These are phyloP conservation scores for Talaromyces adpressus DNA, from an alignment of 495 filamentous ascomycete genomes.

Conservation along the genomic window DNA sequence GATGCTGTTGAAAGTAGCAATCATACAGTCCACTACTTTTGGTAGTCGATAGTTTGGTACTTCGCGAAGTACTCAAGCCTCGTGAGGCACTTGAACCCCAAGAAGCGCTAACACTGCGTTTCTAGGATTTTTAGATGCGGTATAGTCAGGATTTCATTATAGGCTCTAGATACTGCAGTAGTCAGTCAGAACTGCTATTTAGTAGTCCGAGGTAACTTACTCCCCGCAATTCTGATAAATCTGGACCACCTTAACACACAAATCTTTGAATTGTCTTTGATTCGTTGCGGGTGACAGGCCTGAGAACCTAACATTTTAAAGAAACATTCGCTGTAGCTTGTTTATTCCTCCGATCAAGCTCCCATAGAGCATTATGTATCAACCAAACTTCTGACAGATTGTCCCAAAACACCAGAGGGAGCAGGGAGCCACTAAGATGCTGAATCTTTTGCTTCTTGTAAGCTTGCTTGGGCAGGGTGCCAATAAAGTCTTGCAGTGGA, in stretches of 20 bases:
- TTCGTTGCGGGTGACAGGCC: neutral
- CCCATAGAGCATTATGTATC: neutral
- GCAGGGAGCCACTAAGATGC: neutral
- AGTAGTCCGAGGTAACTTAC: neutral
- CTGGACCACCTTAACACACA: slow-evolving; percentile 4
- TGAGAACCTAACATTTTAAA: neutral
- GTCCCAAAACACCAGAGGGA: neutral
- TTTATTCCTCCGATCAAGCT: slow-evolving; percentile 4
- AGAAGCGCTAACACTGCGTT: neutral
- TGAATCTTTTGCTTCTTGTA: neutral
- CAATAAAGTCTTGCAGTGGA: neutral
- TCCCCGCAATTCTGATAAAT: slow-evolving; percentile 9
- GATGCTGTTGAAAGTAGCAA: slow-evolving; percentile 23
- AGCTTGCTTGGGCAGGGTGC: neutral
- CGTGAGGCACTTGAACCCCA: slow-evolving; percentile 3
- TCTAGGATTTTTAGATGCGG: neutral
- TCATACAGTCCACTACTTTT: slow-evolving; percentile 15
- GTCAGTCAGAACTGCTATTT: neutral
- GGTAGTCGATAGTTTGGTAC: neutral
- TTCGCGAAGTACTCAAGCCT: neutral
- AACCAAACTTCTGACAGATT: slow-evolving; percentile 4
- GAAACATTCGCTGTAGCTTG: neutral
- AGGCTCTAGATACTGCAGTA: neutral
- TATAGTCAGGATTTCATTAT: neutral
- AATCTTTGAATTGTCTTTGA: neutral